Evolutionary conservation across 1,284 basidiomycete species (phyloP), one percentile per base, ranked within the genome.

Genomic region (Cutaneotrichosporon curvatum): DNA sequence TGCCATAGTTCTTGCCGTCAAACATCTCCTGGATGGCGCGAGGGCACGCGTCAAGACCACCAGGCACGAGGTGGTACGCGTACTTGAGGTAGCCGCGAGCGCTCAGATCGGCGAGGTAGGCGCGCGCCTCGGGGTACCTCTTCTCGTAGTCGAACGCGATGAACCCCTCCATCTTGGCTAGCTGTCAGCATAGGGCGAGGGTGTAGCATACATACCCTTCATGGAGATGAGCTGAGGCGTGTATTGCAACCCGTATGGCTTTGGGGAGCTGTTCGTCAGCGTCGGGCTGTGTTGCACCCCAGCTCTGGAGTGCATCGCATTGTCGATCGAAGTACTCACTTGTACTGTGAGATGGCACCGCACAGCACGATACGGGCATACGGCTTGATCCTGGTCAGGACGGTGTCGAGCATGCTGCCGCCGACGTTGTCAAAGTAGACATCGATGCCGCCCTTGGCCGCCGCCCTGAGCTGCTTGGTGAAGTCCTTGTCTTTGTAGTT

Each of bases 401-500:
- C 78, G 60, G 87, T 75, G 65, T 92, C 83, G 51, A 92, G 75
- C 40, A 78, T 79, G 52, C 80, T 76, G 0, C 84, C 84, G 3
- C 85, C 83, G 48, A 90, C 81, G 62, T 91, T 91, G 66, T 91
- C 88, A 63, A 89, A 91, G 72, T 77, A 87, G 4, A 86, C 82
- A 58, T 91, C 86, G 51, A 82, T 76, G 9, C 78, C 73, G 0
- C 82, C 81, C 25, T 28, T 28, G 8, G 25, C 25, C 45, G 57
- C 64, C 40, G 43, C 51, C 32, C 59, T 57, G 48, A 73, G 63
- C 25, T 87, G 79, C 31, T 79, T 67, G 48, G 71, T 73, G 74
- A 89, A 92, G 11, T 76, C 80, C 31, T 77, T 70, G 61, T 79
- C 80, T 72, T 94, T 95, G 75, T 96, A 95, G 69, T 95, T 86